Percentiles rank a stretch among this genome's conserved stretches.
Conservation (phyloP, 2,329 filamentous ascomycete species). For the Neonectria punicea region DNA sequence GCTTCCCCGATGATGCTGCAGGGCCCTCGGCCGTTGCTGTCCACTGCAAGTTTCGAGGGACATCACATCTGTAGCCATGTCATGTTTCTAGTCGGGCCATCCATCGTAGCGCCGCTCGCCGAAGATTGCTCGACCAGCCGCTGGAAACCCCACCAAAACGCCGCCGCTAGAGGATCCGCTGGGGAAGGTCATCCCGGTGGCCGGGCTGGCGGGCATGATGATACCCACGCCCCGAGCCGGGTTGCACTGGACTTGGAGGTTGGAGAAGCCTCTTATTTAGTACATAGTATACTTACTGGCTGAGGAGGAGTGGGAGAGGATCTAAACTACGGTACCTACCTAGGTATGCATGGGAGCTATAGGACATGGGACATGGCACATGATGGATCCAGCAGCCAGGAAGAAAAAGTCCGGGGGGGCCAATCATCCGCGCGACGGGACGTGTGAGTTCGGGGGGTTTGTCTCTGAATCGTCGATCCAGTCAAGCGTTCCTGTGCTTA, state of each 20-base stretch:
- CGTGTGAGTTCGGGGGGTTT: slow-evolving; percentile 22
- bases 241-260: slow-evolving; percentile 2
- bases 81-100: slow-evolving; percentile 4
- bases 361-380: slow-evolving; percentile 6
- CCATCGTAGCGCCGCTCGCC: slow-evolving; percentile 5
- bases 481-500: slow-evolving; percentile 28
- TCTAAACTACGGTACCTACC: neutral
- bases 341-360: neutral
- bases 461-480: slow-evolving; percentile 39
- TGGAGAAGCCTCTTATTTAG: neutral
- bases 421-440: slow-evolving; percentile 44
- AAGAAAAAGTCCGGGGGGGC: slow-evolving; percentile 43
- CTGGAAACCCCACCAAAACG: slow-evolving; percentile 16
- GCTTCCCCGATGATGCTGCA: slow-evolving; percentile 27
- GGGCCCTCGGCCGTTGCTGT: slow-evolving; percentile 23
- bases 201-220: slow-evolving; percentile 8
- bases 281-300: neutral
- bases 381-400: slow-evolving; percentile 10
- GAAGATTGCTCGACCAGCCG: slow-evolving; percentile 8
- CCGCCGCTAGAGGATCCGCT: slow-evolving; percentile 16
- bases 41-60: slow-evolving; percentile 16
- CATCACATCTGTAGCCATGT: neutral
- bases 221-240: slow-evolving; percentile 10
- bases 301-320: neutral
- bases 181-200: slow-evolving; percentile 16